Conservation (phyloP, 75 land plant genomes). For the Ceratopteris richardii region DNA sequence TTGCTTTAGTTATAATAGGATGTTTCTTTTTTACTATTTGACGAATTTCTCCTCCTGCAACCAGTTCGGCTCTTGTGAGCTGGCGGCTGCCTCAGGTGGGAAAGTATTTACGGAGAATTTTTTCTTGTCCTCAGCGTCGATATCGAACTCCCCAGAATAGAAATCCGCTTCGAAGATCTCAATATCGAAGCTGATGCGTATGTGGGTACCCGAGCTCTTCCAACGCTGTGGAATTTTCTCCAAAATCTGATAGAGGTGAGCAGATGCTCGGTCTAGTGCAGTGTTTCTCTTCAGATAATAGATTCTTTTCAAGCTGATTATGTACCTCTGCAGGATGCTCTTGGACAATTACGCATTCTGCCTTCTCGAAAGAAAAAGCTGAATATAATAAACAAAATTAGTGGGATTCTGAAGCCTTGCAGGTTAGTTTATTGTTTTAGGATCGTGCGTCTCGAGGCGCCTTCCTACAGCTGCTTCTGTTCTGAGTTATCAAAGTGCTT, state of each 20-base stretch:
- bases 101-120: no score
- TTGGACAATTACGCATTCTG: slow-evolving; percentile 17
- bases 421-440: no score
- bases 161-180: slow-evolving; percentile 67
- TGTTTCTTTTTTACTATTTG: background rate
- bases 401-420: slow-evolving; percentile 59
- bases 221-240: slow-evolving; percentile 64
- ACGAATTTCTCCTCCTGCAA: no score
- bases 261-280: no score
- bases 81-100: no score
- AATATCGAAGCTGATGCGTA: slow-evolving; percentile 57
- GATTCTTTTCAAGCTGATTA: no score
- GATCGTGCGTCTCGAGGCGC: background rate
- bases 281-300: no score
- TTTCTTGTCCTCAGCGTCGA: slow-evolving; percentile 47
- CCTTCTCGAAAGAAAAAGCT: slow-evolving; percentile 33
- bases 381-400: slow-evolving; percentile 40
- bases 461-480: background rate
- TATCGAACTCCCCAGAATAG: slow-evolving; percentile 65
- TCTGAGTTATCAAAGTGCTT: background rate
- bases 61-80: no score
- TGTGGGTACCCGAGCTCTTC: slow-evolving; percentile 70
- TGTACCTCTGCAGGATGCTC: slow-evolving; percentile 18
- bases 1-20: background rate
- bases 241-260: slow-evolving; percentile 59